Base-by-base conservation (phyloP, 169 alveolate species). In the Eimeria necatrix region DNA sequence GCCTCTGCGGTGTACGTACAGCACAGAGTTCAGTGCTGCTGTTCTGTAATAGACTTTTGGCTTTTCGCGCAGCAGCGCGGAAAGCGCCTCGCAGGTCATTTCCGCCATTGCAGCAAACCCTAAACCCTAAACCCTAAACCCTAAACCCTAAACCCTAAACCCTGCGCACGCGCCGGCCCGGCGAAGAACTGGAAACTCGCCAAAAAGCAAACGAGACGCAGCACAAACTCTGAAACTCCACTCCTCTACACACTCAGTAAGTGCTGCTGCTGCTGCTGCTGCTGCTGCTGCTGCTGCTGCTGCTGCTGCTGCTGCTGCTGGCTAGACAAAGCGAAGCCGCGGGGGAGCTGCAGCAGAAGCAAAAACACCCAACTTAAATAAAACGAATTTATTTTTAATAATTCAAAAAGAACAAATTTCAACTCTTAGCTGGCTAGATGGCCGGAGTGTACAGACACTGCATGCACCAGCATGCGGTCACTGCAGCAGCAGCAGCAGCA, bases 1-100 rank as follows among this genome's bases (percentile, higher is more conserved):
- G 53, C 99, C 98, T 74, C 97, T 97, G 94, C 96, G 98, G 96
- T 98, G 99, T 4, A 98, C 94, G 93, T 97, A 98, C 76, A 98
- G 97, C 91, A 97, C 97, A 86, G 97, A 98, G 93, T 98, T 98
- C 60, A 98, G 96, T 78, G 97, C 98, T 70, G 97, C 97, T 1
- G 99, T 98, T 61, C 97, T 78, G 94, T 98, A 98, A 96, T 98
- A 98, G 18, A 32, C 10, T 26, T 85, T 48, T 16, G 94, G 76
- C 41, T 93, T 91, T 51, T 60, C 68, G 16, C 84, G 14, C 78
- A 93, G 49, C 26, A 93, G 14, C 71, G 68, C 46, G 71, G 64
- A 22, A 48, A 93, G 70, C 60, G 53, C 78, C 60, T 83, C 87
- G 22, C 49, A 5, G 49, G 48, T 80, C 88, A 80, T 80, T 22